Conservation (phyloP, 2,329 filamentous ascomycete species). For the Ilyonectria destructans region DNA sequence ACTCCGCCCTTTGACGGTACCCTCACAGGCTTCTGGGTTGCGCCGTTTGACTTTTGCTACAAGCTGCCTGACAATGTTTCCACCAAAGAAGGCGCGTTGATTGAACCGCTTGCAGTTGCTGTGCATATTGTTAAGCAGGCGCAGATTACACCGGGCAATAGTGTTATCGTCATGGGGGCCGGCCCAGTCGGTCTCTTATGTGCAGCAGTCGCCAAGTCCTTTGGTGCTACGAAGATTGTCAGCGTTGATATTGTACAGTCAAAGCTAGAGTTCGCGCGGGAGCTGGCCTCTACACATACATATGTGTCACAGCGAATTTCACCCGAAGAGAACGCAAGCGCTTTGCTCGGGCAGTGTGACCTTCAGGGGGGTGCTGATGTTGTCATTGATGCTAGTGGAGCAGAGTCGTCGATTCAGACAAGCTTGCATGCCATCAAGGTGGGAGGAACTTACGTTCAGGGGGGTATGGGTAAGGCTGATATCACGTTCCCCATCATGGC, state of each 20-base stretch:
- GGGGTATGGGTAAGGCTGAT: slow-evolving; percentile 18
- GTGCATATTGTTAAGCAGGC: slow-evolving; percentile 87
- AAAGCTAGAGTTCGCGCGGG: slow-evolving; percentile 82
- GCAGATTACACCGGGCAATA: slow-evolving; percentile 78
- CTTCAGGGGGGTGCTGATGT: slow-evolving; percentile 10
- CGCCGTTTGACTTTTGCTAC: slow-evolving; percentile 93
- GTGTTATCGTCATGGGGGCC: slow-evolving; percentile 86
- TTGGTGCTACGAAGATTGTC: slow-evolving; percentile 85
- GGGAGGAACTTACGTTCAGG: slow-evolving; percentile 20
- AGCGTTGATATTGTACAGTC: slow-evolving; percentile 86
- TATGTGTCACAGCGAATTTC: background rate
- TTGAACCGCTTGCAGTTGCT: slow-evolving; percentile 89
- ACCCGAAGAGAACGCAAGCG: slow-evolving; percentile 5
- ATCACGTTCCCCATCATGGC: slow-evolving; percentile 10
- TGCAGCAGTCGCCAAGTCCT: slow-evolving; percentile 81
- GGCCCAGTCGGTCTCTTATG: slow-evolving; percentile 69
- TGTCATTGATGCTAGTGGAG: slow-evolving; percentile 18
- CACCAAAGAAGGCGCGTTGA: slow-evolving; percentile 87
- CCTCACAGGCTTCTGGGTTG: slow-evolving; percentile 81
- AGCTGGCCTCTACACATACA: slow-evolving; percentile 62
- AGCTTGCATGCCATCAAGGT: slow-evolving; percentile 3
- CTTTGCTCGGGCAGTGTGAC: background rate
- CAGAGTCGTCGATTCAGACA: slow-evolving; percentile 10
- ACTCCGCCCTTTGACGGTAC: slow-evolving; percentile 93
- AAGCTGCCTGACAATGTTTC: slow-evolving; percentile 83